Base-by-base conservation (phyloP, 768 basidiomycete genomes). In the Podaxis mareebaensis region DNA sequence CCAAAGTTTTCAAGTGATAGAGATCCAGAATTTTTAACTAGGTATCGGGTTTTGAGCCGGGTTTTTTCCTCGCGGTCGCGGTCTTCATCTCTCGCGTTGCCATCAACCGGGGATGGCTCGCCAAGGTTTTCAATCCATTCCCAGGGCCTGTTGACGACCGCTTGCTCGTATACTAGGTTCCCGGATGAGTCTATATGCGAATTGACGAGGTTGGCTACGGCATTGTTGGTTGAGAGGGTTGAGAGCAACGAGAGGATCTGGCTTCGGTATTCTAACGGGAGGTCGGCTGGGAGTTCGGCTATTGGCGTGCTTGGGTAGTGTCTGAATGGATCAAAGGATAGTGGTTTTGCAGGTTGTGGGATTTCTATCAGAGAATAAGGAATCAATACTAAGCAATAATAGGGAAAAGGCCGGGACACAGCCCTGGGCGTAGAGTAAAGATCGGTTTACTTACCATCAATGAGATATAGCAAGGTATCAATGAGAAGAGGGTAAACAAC, bases 121-220 rank as follows among this genome's bases (percentile, higher is more conserved):
- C 91, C 91, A 3, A 93, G 69, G 70, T 89, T 85, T 73, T 94
- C 92, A 6, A 88, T 85, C 91, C 92, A 93, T 72, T 94, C 92
- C 92, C 92, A 94, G 3, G 92, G 90, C 36, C 86, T 83, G 73
- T 92, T 91, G 61, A 84, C 78, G 17, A 93, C 88, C 1, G 83
- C 80, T 3, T 75, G 70, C 20, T 83, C 80, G 64, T 79, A 76
- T 2, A 85, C 69, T 4, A 85, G 64, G 17, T 80, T 78, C 0
- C 89, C 89, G 12, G 75, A 75, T 1, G 75, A 56, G 65, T 92
- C 89, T 28, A 81, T 81, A 64, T 86, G 80, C 3, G 85, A 83
- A 53, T 83, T 83, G 3, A 83, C 80, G 36, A 94, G 82, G 64
- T 88, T 80, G 8, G 81, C 72, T 3, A 90, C 85, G 22, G 81